Conservation (phyloP, 139 green algal species). For the Marvania coccoides region DNA sequence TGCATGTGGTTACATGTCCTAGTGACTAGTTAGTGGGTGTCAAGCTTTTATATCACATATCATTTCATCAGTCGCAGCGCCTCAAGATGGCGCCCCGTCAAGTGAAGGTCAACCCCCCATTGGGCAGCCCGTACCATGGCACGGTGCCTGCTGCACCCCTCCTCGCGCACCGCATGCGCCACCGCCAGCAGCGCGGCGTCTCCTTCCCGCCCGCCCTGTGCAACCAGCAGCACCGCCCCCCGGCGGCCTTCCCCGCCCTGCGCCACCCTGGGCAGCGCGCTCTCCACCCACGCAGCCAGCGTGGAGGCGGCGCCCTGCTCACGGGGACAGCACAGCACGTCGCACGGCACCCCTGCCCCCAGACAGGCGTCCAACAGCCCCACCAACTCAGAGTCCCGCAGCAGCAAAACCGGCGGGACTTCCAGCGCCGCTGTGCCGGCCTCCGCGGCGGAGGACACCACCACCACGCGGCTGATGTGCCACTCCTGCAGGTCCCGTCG, state of each 20-base stretch:
- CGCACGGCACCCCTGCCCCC: neutral
- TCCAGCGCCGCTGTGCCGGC: neutral
- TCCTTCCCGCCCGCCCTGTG: constrained; percentile 17
- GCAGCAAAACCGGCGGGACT: neutral
- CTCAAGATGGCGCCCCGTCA: constrained; percentile 6
- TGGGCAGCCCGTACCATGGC: constrained; percentile 16
- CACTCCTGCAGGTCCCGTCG: neutral
- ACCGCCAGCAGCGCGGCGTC: constrained; percentile 15
- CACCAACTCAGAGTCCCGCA: neutral
- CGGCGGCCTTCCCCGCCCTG: neutral
- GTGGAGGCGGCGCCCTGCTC: neutral
- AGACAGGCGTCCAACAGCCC: neutral
- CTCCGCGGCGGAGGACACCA: neutral
- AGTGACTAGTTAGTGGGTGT: no score
- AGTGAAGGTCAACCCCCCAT: constrained; percentile 21
- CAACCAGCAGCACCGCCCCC: constrained; percentile 15
- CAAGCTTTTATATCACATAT: no score
- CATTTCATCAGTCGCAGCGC: no score
- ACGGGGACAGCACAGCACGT: neutral
- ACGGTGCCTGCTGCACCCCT: neutral
- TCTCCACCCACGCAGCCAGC: neutral
- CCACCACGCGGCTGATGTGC: neutral
- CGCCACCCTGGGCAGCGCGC: neutral
- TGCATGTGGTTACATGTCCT: no score
- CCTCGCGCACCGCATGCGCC: constrained; percentile 11